Evolutionary conservation across 2,329 filamentous ascomycete species (phyloP).

Genomic region (Ceratocystis harringtonii): DNA sequence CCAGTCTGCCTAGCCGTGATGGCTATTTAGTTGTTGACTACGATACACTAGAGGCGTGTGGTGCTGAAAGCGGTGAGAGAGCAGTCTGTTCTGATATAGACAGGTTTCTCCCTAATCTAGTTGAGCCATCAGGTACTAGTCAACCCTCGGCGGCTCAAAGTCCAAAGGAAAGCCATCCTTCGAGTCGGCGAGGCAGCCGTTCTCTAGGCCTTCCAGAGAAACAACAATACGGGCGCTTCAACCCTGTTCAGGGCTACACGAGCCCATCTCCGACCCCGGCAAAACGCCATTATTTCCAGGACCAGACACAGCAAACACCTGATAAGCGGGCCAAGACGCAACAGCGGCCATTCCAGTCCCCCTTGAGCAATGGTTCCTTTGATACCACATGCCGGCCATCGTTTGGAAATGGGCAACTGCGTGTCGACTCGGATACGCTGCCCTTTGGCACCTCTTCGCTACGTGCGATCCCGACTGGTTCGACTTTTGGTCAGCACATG

Average conservation of each 20-base stretch:
- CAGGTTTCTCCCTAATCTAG: not conserved
- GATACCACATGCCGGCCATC: not conserved
- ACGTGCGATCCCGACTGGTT: not conserved
- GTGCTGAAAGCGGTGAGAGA: not conserved
- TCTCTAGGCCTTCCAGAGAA: not conserved
- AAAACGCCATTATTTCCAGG: not conserved
- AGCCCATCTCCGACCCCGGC: not conserved
- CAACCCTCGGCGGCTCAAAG: not conserved
- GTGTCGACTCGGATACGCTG: constrained; percentile 11
- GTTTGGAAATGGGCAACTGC: constrained; percentile 3
- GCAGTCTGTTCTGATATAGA: not conserved
- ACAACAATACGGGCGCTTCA: not conserved
- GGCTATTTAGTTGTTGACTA: constrained; percentile 5
- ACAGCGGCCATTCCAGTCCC: not conserved
- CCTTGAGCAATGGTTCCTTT: not conserved
- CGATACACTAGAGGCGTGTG: not conserved
- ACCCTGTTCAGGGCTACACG: constrained; percentile 4
- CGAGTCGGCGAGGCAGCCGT: not conserved
- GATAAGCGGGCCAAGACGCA: not conserved
- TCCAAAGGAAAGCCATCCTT: not conserved
- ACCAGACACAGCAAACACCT: not conserved
- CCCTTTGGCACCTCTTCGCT: not conserved
- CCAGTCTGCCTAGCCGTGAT: constrained; percentile 3
- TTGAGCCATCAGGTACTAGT: not conserved
- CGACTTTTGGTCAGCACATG: constrained; percentile 1